Base-by-base conservation (phyloP, 192 early-diverging fungal genomes). In the Coemansia sp. region DNA sequence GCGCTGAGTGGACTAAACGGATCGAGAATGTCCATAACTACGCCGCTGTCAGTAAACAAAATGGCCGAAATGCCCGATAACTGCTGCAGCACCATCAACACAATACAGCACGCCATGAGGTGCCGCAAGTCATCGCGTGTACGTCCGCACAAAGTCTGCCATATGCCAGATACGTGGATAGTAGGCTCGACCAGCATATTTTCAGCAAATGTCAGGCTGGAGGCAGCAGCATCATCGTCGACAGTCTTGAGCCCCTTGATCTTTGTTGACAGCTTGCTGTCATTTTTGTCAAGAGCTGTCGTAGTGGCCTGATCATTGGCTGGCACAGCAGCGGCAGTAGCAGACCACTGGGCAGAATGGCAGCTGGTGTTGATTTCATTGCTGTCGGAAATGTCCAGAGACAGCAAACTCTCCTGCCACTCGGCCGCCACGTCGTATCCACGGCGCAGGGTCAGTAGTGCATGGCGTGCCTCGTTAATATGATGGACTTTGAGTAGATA, bases 11-110 rank as follows among this genome's bases (percentile, higher is more conserved):
- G 52, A 29, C 82, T 79, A 38, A 83, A 85, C n/a, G 67, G 63
- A 50, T 85, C 77, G 67, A 92, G 90, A 15, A 92, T 86, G 2
- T 38, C 35, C 15, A 50, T 19, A 1, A 59, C 59, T 1, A 91
- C 83, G 19, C 82, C 81, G 24, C 85, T 85, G 59, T 82, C 85
- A 69, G 88, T 87, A 60, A 86, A 91, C 57, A 89, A 83, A 22
- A 87, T 84, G 2, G 83, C 82, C 38, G 88, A 87, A 71, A 91
- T 89, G 25, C 91, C 89, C 29, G 85, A 84, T 15, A 92, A 70
- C 70, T 90, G 91, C 74, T 91, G 88, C 45, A 85, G 62, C 19
- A 85, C 57, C 72, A 88, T 86, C 56, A 92, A 65, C 4, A 77
- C 82, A 41, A 87, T 60, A 29, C 82, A 82, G 29, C 83, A 78